Conservation (phyloP, 2,329 filamentous ascomycete genomes). For the Aquanectria penicillioides region DNA sequence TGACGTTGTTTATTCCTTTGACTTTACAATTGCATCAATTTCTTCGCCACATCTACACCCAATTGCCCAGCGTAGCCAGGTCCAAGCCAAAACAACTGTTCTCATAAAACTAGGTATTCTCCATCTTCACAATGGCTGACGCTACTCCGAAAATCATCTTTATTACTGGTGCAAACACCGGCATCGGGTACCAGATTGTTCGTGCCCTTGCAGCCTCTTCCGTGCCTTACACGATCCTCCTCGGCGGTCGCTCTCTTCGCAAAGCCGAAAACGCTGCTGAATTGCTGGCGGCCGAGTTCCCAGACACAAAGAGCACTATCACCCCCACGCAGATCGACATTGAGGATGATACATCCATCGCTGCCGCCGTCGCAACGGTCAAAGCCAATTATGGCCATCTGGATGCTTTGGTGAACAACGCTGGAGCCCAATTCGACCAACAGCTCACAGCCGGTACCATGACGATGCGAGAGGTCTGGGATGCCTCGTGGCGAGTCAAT, state of each 20-base stretch:
- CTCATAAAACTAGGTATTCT: too few relatives aligned
- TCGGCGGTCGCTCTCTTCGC: constrained; percentile 38
- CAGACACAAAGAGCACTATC: background rate
- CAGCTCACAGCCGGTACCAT: constrained; percentile 36
- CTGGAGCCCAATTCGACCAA: constrained; percentile 50
- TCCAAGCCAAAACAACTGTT: background rate
- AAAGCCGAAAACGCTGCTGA: constrained; percentile 36
- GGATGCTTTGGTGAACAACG: constrained; percentile 47
- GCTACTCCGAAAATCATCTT: background rate
- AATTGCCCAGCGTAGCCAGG: too few relatives aligned
- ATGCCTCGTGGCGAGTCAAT: constrained; percentile 58
- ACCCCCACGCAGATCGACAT: constrained; percentile 32
- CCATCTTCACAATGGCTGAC: background rate
- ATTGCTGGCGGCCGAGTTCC: background rate
- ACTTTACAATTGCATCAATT: too few relatives aligned
- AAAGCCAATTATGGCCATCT: constrained; percentile 24
- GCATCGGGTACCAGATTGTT: constrained; percentile 41
- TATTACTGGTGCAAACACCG: constrained; percentile 39
- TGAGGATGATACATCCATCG: constrained; percentile 28
- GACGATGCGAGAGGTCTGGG: constrained; percentile 51
- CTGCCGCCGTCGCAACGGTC: constrained; percentile 25
- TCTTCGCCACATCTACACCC: too few relatives aligned
- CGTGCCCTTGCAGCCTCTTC: constrained; percentile 31
- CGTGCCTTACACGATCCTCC: constrained; percentile 36
- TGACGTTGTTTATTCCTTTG: too few relatives aligned